phyloP scores from a whole-genome alignment of 148 eudicot genomes.

The Rheum nobile region DNA sequence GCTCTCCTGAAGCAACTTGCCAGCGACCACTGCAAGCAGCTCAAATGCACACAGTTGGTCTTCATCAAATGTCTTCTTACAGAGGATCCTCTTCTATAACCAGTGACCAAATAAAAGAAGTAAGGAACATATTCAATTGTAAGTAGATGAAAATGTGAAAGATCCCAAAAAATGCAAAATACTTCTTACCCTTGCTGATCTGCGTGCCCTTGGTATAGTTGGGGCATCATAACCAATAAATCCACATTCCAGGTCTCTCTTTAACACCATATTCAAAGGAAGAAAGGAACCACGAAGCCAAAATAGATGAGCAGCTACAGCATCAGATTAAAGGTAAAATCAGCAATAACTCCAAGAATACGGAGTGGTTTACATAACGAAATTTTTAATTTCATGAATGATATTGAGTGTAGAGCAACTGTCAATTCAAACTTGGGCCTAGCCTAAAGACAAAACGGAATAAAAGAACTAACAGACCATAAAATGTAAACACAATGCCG shows the following conservation, averaged over 20 bases:
- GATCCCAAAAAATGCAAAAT: not conserved
- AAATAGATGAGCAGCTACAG: constrained; percentile 1
- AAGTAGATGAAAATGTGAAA: not conserved
- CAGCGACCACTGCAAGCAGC: constrained; percentile 90
- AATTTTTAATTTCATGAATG: not conserved
- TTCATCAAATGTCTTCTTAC: constrained; percentile 29
- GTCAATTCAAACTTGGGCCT: not conserved
- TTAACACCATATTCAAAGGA: constrained; percentile 61
- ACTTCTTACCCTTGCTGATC: constrained; percentile 75
- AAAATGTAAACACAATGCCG: not conserved
- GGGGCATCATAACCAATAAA: constrained; percentile 45
- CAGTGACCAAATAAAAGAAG: not conserved
- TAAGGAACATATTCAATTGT: not conserved
- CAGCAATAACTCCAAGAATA: not conserved
- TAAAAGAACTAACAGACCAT: not conserved
- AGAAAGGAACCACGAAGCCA: constrained; percentile 14
- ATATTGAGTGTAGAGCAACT: not conserved
- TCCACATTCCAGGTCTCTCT: constrained; percentile 49
- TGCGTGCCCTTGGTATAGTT: constrained; percentile 78
- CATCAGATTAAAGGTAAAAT: not conserved
- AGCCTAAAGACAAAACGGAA: not conserved
- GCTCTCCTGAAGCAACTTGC: constrained; percentile 75
- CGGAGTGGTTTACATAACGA: not conserved
- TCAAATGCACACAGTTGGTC: constrained; percentile 75
- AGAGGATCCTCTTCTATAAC: constrained; percentile 43